Base-by-base conservation (phyloP, 805 yeast genomes). In the Ascoidea asiatica region DNA sequence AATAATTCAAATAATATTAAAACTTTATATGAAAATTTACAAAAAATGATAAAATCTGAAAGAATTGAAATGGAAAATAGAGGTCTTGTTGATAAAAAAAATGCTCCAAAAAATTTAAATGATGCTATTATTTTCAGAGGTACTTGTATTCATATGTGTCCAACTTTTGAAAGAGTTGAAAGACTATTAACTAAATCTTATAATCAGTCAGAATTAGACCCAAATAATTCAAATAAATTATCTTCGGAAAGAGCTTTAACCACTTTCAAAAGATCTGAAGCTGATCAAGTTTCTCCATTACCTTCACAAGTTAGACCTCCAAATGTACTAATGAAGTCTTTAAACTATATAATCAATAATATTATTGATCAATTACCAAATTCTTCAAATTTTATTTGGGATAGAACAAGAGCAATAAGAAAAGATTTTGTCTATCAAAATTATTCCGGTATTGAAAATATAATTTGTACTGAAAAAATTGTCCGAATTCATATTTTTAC, bases 221-320 rank as follows among this genome's bases (percentile, higher is more conserved):
- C 79, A 2, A 47, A 48, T 1, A 64, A 64, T 0, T 68, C 76
- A 2, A 76, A 76, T 4, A 70, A 65, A 49, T 81, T 87, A 5
- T 70, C 85, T 0, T 59, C 73, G 22, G 55, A 56, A 0, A 65
- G 68, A 40, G 95, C 97, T 0, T 74, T 92, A 5, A 92, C 92
- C 61, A 94, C 95, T 1, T 92, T 92, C 57, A 83, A 95, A 19
- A 70, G 99, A 53, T 97, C 99, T 0, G 95, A 95, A 17, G 97
- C 97, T 0, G 98, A 97, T 5, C 96, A 92, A 53, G 95, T 96
- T 1, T 97, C 97, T 1, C 95, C 97, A 2, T 65, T 92, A 46
- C 99, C 98, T 0, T 87, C 97, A 1, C 98, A 92, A 59, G 99
- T 92, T 3, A 70, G 99, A 48, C 95, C 98, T 1, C 98, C 99